A percentile compares a stretch with the other conserved stretches of the same genome.
phyloP scores from a whole-genome alignment of 2,329 filamentous ascomycete species.

The Simplicillium aogashimaense region DNA sequence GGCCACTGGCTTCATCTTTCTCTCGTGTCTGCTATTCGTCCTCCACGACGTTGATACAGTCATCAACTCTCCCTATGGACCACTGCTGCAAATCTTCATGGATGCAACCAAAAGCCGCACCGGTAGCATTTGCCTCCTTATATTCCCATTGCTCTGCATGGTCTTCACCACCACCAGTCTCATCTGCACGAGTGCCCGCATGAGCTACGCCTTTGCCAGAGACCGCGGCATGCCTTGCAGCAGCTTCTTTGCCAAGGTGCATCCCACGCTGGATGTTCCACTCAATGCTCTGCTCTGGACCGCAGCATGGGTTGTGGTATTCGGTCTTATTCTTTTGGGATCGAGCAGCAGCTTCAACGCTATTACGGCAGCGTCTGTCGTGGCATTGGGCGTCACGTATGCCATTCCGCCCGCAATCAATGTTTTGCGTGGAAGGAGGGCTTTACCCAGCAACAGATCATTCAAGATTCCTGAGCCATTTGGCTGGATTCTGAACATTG shows the following conservation, averaged over 20 bases:
- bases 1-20: slow-evolving; percentile 51
- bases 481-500: not conserved
- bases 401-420: slow-evolving; percentile 66
- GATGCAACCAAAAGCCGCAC: slow-evolving; percentile 51
- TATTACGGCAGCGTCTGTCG: slow-evolving; percentile 60
- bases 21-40: slow-evolving; percentile 54
- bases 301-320: slow-evolving; percentile 50
- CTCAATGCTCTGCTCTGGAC: slow-evolving; percentile 58
- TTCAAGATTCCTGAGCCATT: not conserved
- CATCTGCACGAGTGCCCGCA: slow-evolving; percentile 56
- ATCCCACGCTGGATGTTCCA: slow-evolving; percentile 51
- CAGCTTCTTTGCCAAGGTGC: slow-evolving; percentile 48
- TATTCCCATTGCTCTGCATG: slow-evolving; percentile 56
- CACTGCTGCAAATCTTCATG: slow-evolving; percentile 51
- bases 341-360: slow-evolving; percentile 58
- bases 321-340: slow-evolving; percentile 61
- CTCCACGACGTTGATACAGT: slow-evolving; percentile 46
- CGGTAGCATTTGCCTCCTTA: slow-evolving; percentile 52
- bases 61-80: slow-evolving; percentile 44
- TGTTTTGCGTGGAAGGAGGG: slow-evolving; percentile 52
- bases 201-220: slow-evolving; percentile 54
- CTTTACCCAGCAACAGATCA: slow-evolving; percentile 35
- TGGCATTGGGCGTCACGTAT: slow-evolving; percentile 63
- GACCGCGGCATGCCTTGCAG: slow-evolving; percentile 59
- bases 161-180: slow-evolving; percentile 53